A percentile compares a stretch with the other conserved stretches of the same genome.
Evolutionary conservation across 1,139 yeast genomes (phyloP).

Genomic region (Zygosaccharomyces pseudobailii): DNA sequence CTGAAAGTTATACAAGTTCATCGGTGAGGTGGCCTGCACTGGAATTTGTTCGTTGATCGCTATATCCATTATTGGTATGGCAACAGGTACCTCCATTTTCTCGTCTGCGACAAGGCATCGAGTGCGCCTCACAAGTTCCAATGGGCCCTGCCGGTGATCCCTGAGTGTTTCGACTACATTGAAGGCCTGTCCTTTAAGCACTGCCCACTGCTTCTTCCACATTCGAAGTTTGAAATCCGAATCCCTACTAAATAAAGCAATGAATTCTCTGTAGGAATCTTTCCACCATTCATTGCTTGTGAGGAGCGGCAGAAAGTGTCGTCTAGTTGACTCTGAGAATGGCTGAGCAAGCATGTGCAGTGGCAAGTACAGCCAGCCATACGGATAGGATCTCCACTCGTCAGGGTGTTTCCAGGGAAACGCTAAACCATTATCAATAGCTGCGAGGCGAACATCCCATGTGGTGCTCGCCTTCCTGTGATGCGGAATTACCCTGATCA

Average conservation of each 20-base stretch:
- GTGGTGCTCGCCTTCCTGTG: slow-evolving; percentile 20
- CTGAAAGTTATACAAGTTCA: slow-evolving; percentile 11
- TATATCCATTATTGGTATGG: slow-evolving; percentile 33
- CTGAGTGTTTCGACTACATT: slow-evolving; percentile 66
- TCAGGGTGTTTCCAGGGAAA: slow-evolving; percentile 85
- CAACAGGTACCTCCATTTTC: slow-evolving; percentile 51
- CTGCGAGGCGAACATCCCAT: slow-evolving; percentile 59
- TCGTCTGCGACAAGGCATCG: slow-evolving; percentile 60
- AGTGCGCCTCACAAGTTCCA: slow-evolving; percentile 58
- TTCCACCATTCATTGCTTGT: slow-evolving; percentile 74
- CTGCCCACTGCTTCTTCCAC: slow-evolving; percentile 68
- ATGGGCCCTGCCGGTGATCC: slow-evolving; percentile 56
- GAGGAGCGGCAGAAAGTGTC: slow-evolving; percentile 54
- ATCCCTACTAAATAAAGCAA: slow-evolving; percentile 50
- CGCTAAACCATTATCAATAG: slow-evolving; percentile 71
- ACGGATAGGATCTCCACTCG: slow-evolving; percentile 77
- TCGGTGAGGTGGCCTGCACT: slow-evolving; percentile 15
- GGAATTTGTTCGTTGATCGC: slow-evolving; percentile 36
- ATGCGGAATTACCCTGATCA: slow-evolving; percentile 45
- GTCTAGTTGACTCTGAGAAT: slow-evolving; percentile 51
- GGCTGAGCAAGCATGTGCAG: slow-evolving; percentile 63
- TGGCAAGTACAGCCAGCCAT: slow-evolving; percentile 74
- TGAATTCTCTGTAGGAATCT: slow-evolving; percentile 45
- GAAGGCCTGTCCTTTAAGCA: slow-evolving; percentile 74
- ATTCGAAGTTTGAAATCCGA: slow-evolving; percentile 59